Evolutionary conservation across 2,329 filamentous ascomycete genomes (phyloP), one percentile per base, ranked within the genome.

Genomic region (Ustulina deusta): DNA sequence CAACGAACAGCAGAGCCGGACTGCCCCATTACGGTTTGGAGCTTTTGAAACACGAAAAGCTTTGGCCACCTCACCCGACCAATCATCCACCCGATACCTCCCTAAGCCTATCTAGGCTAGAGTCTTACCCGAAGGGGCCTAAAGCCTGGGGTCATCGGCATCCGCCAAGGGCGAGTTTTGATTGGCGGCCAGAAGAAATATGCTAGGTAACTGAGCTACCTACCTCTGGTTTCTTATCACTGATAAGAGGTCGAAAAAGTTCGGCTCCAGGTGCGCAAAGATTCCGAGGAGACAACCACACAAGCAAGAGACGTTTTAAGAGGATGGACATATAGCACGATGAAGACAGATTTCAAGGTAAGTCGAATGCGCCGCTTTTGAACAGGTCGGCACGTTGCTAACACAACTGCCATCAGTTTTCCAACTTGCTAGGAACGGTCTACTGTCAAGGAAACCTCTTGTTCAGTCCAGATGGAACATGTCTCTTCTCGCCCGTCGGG

Each of bases 341-440:
- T 99, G 96, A 99, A 98, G 92, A 98, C 94, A 74, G 95, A 98
- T 83, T 99, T 98, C 82, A 97, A 96, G 90, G 95, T 97, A 82
- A 71, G 5, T 81, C 13, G 3, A n/a, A 27, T 22, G 27, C 55
- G 5, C 13, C 20, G 13, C 34, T 20, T 5, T 32, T 20, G 38
- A 27, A 7, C 15, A 15, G 15, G 3, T 5, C 13, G 0, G 32
- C 52, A 6, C 34, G 29, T 6, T 34, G 44, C 66, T 75, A 58
- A 75, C 32, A 36, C n/a, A 0, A 9, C 34, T 27, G 4, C 29
- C 27, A 7, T 6, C 77, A 97, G 94, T 99, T 99, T 83, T 97
- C 95, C 80, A 99, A 98, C 83, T 88, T 99, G 79, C 89, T 99
- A 77, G 97, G 96, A 79, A 99, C 96, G 74, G 96, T 99, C 79